Evolutionary conservation across 352 stramenopile species (phyloP).

Genomic region (Phytopythium boreale): DNA sequence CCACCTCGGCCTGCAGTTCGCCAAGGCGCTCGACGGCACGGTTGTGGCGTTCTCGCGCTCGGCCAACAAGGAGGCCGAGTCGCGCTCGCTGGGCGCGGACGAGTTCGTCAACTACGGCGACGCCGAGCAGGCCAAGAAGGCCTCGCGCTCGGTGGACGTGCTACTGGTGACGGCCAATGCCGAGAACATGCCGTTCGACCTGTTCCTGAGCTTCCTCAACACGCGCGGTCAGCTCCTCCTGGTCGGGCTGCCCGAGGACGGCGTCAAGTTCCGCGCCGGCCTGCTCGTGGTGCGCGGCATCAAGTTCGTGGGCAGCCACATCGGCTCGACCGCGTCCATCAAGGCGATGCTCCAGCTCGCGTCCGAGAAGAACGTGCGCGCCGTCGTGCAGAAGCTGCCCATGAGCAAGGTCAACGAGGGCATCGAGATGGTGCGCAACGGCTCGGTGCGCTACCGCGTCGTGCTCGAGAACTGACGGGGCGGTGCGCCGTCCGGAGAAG

Average conservation of each 20-base stretch:
- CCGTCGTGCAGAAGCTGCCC: constrained; percentile 42
- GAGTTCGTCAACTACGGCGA: constrained; percentile 45
- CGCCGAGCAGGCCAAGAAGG: constrained; percentile 23
- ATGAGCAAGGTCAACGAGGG: constrained; percentile 41
- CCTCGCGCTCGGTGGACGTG: constrained; percentile 40
- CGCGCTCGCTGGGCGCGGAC: constrained; percentile 44
- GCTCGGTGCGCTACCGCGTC: constrained; percentile 35
- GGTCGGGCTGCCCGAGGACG: constrained; percentile 51
- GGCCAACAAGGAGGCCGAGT: constrained; percentile 46
- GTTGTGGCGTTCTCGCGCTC: constrained; percentile 55
- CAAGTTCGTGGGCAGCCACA: constrained; percentile 47
- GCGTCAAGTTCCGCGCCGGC: constrained; percentile 43
- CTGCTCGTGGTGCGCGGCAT: constrained; percentile 35
- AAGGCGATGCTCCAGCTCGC: constrained; percentile 81
- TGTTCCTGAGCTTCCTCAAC: constrained; percentile 46
- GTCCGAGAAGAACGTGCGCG: constrained; percentile 49
- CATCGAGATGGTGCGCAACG: constrained; percentile 33
- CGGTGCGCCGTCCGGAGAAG: too few relatives aligned
- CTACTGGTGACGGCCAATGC: constrained; percentile 68
- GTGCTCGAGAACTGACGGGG: constrained; percentile 8
- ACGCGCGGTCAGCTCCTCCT: constrained; percentile 48
- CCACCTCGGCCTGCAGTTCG: constrained; percentile 76
- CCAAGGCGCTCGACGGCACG: constrained; percentile 41
- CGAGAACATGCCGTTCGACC: constrained; percentile 36
- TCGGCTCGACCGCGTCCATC: constrained; percentile 59